Conservation (phyloP, 2,329 filamentous ascomycete genomes). For the Fusarium haematococcum region DNA sequence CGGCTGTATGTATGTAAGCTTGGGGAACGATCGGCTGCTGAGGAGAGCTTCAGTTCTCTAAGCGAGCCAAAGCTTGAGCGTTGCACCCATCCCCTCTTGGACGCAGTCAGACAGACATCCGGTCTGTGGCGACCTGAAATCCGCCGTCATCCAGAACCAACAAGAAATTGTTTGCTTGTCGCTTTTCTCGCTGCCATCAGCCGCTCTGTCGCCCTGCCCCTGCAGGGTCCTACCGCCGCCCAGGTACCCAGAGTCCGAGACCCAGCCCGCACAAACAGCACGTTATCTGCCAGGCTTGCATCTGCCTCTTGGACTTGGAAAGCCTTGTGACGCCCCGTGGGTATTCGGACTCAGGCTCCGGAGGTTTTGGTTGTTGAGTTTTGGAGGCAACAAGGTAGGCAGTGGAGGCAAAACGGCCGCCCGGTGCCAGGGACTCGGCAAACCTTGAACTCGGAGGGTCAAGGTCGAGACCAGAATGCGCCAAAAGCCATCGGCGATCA, state of each 20-base stretch:
- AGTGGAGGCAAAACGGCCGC: constrained; percentile 24
- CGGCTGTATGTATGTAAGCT: constrained; percentile 9
- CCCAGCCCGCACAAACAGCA: constrained; percentile 8
- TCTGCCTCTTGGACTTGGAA: background rate
- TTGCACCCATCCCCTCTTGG: constrained; percentile 19
- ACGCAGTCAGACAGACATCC: constrained; percentile 17
- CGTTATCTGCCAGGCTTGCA: constrained; percentile 23
- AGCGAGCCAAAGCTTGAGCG: constrained; percentile 21
- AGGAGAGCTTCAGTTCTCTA: constrained; percentile 9
- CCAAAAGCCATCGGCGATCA: constrained; percentile 28
- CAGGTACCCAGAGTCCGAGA: constrained; percentile 2
- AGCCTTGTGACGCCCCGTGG: constrained; percentile 7
- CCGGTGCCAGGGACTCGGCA: constrained; percentile 20
- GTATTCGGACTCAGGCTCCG: background rate
- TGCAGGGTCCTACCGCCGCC: constrained; percentile 14
- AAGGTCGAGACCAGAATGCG: constrained; percentile 20
- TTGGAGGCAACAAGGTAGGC: constrained; percentile 11
- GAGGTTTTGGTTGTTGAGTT: background rate
- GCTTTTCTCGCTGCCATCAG: background rate
- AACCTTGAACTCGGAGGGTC: constrained; percentile 17
- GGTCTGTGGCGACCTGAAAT: constrained; percentile 32
- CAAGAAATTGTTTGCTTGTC: background rate
- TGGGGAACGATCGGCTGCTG: constrained; percentile 1
- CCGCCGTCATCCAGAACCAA: background rate
- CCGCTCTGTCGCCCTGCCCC: constrained; percentile 3